Evolutionary conservation across 352 stramenopile species (phyloP).

Genomic region (Phytophthora pistaciae): DNA sequence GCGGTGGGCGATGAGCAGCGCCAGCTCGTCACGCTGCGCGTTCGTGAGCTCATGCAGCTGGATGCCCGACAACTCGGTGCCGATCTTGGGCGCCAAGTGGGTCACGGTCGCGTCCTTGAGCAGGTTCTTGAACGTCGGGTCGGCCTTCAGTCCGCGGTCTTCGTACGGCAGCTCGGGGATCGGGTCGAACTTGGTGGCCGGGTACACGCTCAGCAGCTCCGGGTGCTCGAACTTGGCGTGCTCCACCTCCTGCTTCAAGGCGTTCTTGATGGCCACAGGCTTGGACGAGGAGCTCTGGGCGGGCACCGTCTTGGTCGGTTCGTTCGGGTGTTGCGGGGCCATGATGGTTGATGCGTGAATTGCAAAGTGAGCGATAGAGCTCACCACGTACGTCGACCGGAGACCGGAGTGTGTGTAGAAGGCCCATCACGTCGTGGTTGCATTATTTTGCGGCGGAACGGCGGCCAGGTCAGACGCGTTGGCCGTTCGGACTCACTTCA

Average conservation of each 20-base stretch:
- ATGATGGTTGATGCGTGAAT: not conserved
- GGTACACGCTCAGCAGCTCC: constrained; percentile 3
- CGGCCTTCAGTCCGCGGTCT: not conserved
- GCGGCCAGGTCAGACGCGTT: not conserved
- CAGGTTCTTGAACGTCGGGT: constrained; percentile 7
- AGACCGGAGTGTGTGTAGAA: not conserved
- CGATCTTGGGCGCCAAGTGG: constrained; percentile 1
- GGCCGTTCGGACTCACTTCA: not conserved
- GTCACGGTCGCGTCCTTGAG: constrained; percentile 5
- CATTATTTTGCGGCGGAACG: constrained; percentile 2
- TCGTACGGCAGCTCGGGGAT: constrained; percentile 1
- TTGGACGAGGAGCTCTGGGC: not conserved
- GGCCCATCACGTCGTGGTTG: not conserved
- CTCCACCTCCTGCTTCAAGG: not conserved
- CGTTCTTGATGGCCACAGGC: constrained; percentile 2
- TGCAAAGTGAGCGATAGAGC: not conserved
- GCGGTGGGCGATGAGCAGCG: constrained; percentile 1
- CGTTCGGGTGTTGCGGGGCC: constrained; percentile 4
- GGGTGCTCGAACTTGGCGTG: constrained; percentile 4
- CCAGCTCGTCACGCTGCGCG: not conserved
- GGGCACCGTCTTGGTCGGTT: not conserved
- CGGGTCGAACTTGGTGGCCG: constrained; percentile 1
- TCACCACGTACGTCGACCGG: not conserved
- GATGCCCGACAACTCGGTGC: not conserved
- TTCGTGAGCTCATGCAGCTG: not conserved